Base-by-base conservation (phyloP, 1,139 yeast genomes). In the Nadsonia starkeyi-henricii region DNA sequence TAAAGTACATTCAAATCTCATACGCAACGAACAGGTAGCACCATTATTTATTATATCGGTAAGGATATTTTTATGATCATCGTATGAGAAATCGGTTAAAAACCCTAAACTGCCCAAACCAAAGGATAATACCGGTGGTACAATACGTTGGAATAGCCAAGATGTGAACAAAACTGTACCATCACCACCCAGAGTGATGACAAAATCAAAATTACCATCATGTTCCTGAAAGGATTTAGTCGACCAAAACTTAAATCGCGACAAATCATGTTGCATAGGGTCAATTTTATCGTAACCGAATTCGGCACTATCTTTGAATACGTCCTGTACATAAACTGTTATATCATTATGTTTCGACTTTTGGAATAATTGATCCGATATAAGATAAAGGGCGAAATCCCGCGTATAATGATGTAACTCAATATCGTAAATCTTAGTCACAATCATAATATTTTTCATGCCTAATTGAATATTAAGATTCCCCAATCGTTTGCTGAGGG, bases 81-180 rank as follows among this genome's bases (percentile, higher is more conserved):
- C 63, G 58, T 80, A 81, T 58, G 82, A 79, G 63, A 83, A 85
- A 33, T 91, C 94, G 21, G 58, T 55, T 23, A 42, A 45, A 41
- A 48, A 17, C 3, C 48, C 47, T 17, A 45, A 28, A 7, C 39
- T 45, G 7, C 43, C 45, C 20, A 59, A 20, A 2, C 46, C 45
- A 36, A 45, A 43, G 17, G 45, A 45, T 20, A 42, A 44, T 3
- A 85, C 85, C 1, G 95, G 96, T 2, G 96, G 95, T 0, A 85
- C 95, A 47, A 80, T 78, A 53, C 77, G 67, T 61, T 85, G 95
- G 64, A 85, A 85, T 47, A 85, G 64, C 45, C 84, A 81, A 1
- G 89, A 81, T 1, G 82, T 93, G 60, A 78, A 84, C 42, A 85
- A 66, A 7, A 85, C 95, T 0, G 96, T 85, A 28, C 96, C 96